Evolutionary conservation across 257 asterid species (phyloP).

Genomic region (Striga asiatica): DNA sequence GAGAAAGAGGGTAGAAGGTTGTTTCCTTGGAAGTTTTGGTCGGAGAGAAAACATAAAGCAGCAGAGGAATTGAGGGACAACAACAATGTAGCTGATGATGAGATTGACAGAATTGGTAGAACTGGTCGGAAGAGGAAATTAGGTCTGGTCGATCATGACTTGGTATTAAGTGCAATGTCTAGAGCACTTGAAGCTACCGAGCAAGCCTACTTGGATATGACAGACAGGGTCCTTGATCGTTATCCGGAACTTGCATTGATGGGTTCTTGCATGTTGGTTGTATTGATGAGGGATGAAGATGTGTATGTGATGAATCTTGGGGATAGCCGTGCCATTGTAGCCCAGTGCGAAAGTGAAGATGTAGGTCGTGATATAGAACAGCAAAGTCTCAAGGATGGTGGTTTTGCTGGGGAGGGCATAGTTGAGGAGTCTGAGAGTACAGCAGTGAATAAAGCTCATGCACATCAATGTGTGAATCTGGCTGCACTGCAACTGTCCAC

Average conservation of each 20-base stretch:
- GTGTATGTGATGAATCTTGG: constrained; percentile 97
- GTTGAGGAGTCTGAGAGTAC: constrained; percentile 47
- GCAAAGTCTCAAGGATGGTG: constrained; percentile 28
- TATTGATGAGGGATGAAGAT: constrained; percentile 93
- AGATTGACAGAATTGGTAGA: constrained; percentile 31
- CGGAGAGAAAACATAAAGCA: constrained; percentile 51
- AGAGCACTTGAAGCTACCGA: constrained; percentile 86
- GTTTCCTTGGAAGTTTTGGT: constrained; percentile 84
- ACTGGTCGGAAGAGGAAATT: constrained; percentile 52
- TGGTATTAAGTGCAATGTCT: constrained; percentile 82
- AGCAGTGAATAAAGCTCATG: constrained; percentile 41
- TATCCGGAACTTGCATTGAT: constrained; percentile 93
- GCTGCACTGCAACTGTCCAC: constrained; percentile 82
- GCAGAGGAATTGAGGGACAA: constrained; percentile 39
- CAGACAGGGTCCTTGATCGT: constrained; percentile 83
- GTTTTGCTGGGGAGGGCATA: constrained; percentile 39
- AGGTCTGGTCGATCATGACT: constrained; percentile 68
- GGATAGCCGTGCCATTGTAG: constrained; percentile 95
- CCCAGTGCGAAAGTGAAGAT: constrained; percentile 54
- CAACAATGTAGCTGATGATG: constrained; percentile 31
- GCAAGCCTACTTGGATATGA: constrained; percentile 73
- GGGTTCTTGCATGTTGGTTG: constrained; percentile 95
- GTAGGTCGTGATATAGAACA: constrained; percentile 26
- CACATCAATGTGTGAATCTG: constrained; percentile 38
- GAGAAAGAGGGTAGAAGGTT: constrained; percentile 53